A percentile compares a stretch with the other conserved stretches of the same genome.
Conservation (phyloP, 306 rosid species). For the Vicia villosa region DNA sequence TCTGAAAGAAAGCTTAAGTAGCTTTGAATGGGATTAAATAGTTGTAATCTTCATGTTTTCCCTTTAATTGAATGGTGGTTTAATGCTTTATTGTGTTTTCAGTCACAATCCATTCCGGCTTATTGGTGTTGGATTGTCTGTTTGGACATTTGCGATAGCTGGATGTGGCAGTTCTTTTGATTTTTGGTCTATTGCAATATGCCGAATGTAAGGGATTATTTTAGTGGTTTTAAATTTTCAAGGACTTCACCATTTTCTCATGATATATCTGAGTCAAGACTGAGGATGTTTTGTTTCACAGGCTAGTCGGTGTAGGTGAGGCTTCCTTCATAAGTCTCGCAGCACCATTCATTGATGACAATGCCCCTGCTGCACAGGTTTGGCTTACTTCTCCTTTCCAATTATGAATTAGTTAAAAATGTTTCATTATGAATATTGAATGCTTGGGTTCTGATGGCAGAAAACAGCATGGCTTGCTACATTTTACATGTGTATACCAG, state of each 20-base stretch:
- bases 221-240: constrained; percentile 29
- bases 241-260: constrained; percentile 33
- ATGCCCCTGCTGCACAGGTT: constrained; percentile 88
- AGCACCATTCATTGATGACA: constrained; percentile 96
- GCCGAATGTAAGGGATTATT: constrained; percentile 70
- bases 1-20: constrained; percentile 8
- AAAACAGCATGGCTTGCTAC: constrained; percentile 94
- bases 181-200: constrained; percentile 85
- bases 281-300: constrained; percentile 39
- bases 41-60: constrained; percentile 5
- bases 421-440: constrained; percentile 8
- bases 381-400: constrained; percentile 27
- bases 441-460: constrained; percentile 50
- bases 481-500: constrained; percentile 96
- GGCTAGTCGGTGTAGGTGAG: constrained; percentile 98
- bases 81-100: constrained; percentile 44
- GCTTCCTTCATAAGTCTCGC: constrained; percentile 98
- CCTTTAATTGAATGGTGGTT: constrained; percentile 13
- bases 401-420: constrained; percentile 29
- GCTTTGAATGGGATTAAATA: constrained; percentile 21
- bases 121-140: constrained; percentile 92
- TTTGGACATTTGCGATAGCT: constrained; percentile 83
- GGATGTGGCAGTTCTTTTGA: constrained; percentile 86
- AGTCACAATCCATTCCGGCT: constrained; percentile 93
- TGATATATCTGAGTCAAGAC: constrained; percentile 31